Evolutionary conservation across 1,284 basidiomycete genomes (phyloP), one percentile per base, ranked within the genome.

Genomic region (Irpex rosettiformis): DNA sequence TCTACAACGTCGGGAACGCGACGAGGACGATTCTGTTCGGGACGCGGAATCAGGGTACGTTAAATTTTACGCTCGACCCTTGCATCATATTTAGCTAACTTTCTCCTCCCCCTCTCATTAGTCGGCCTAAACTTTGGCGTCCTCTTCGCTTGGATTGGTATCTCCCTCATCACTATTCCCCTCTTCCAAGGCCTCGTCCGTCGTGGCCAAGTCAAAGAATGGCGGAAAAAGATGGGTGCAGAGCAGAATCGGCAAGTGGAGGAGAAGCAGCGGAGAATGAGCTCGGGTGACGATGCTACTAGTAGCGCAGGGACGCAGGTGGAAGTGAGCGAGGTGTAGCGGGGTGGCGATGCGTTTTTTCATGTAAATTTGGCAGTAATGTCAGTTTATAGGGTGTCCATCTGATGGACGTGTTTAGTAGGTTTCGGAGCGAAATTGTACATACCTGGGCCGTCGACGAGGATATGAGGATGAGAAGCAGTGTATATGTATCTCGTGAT

Each of bases 1-100:
- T 92, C 72, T 91, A 88, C 73, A 88, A 90, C 64, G 75, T 88
- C 28, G 80, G 81, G 2, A 70, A 72, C 24, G 79, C 82, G 2
- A 80, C 86, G 25, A 77, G 90, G 18, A 78, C 84, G 11, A 77
- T 93, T 62, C 74, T 90, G 37, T 92, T 93, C 66, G 73, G 81
- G 57, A 89, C 87, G 1, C 84, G 82, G 66, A 86, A 91, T 62
- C 69, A 76, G 48, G 66, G 83, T 85, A 63, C 56, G 80, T 74
- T 3, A 40, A 8, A 4, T 37, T 16, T 8, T 8, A 8, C 33
- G 11, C 4, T 37, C 11, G 10, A 8, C 16, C 33, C 16, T 8
- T 37, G 22, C 25, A 18, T 48, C 25, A 22, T 11, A 11, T 51
- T 28, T 54, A 59, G 40, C 43, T 28, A 7, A 11, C 40, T 8